Base-by-base conservation (phyloP, 2,329 filamentous ascomycete species). In the Neopestalotiopsis sp. region DNA sequence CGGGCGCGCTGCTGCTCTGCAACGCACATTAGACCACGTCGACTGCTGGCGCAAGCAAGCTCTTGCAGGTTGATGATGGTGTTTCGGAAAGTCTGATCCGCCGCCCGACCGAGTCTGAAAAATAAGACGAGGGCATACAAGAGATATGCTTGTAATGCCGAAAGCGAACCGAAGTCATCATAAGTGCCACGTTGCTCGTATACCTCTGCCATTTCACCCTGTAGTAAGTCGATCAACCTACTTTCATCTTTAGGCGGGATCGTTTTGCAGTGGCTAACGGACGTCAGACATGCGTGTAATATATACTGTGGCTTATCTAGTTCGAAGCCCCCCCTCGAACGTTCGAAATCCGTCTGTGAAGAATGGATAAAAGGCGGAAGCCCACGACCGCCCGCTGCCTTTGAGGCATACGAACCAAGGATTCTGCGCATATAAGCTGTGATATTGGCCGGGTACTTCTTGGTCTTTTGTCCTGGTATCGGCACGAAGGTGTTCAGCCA, bases 71-170 rank as follows among this genome's bases (percentile, higher is more conserved):
- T 83, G 67, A 87, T 83, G 74, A 87, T 83, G 3, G 79, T 78
- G 13, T 82, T 78, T 13, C 83, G 81, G 4, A 83, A 74, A 42
- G 82, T 79, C 0, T 78, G 71, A 12, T 71, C 67, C 0, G 72
- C 62, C n/a, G 71, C 71, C 10, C 74, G 72, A 0, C 71, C 71
- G 1, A 80, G 71, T 17, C 20, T 30, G 38, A 20, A 57, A 66
- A 86, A 87, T 71, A 85, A 87, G 2, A 84, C 78, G 74, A 89
- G 81, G 2, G 81, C 75, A 69, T 88, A 87, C n/a, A 88, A 79
- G 2, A 89, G 75, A 72, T 86, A 87, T 0, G 86, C 84, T 70
- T 89, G 87, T 52, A 88, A 86, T 1, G 82, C 77, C 0, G 81
- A 79, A 0, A 89, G 80, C 0, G 81, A 74, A 5, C 75, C 72